phyloP scores from a whole-genome alignment of 129 eudicot genomes.

The Pulicaria dysenterica region DNA sequence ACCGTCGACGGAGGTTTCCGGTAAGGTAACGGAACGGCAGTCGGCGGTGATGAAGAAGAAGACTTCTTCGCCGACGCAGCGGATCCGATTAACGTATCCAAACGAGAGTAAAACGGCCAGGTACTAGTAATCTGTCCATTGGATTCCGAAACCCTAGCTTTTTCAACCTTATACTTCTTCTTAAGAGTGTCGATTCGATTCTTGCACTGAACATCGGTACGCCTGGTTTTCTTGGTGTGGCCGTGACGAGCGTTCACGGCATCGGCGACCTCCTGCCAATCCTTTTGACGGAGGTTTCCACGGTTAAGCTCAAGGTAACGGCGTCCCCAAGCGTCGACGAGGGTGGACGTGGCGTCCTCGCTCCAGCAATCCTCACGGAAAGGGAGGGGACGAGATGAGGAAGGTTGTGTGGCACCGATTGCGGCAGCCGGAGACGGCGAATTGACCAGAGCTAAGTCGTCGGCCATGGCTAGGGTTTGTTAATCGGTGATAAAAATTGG shows the following conservation, averaged over 20 bases:
- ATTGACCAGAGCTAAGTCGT: conserved; percentile 41
- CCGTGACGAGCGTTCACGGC: conserved; percentile 82
- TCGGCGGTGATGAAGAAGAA: conserved; percentile 43
- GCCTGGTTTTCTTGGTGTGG: conserved; percentile 70
- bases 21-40: conserved; percentile 40
- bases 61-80: conserved; percentile 38
- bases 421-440: conserved; percentile 34
- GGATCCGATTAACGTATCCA: conserved; percentile 72
- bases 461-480: conserved; percentile 45
- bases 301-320: conserved; percentile 87
- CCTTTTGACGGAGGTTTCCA: conserved; percentile 96
- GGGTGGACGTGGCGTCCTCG: conserved; percentile 89
- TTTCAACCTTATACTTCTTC: conserved; percentile 89
- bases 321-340: conserved; percentile 90
- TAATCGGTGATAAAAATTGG: conserved; percentile 11
- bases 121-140: conserved; percentile 41
- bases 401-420: conserved; percentile 26
- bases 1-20: conserved; percentile 33
- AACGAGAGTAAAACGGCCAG: conserved; percentile 66
- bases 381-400: conserved; percentile 54
- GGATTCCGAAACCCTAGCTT: conserved; percentile 72
- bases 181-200: conserved; percentile 93
- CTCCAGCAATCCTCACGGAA: conserved; percentile 95
- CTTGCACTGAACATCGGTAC: conserved; percentile 95
- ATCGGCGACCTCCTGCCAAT: conserved; percentile 97